Conservation (phyloP, 2,329 filamentous ascomycete species). For the Fonsecaea pugnacius region DNA sequence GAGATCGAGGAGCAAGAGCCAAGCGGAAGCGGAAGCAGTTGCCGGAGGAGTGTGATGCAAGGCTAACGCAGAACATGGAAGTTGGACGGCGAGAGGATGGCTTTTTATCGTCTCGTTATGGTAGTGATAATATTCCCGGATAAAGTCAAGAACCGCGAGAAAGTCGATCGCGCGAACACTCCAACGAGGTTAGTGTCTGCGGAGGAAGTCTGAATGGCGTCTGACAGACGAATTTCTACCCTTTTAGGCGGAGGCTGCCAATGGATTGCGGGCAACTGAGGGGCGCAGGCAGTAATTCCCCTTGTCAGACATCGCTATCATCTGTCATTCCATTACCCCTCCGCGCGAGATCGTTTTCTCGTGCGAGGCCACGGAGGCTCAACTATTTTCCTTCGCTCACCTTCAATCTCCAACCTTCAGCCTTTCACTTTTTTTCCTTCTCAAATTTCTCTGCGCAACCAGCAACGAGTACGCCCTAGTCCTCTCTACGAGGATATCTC, state of each 20-base stretch:
- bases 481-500: not conserved
- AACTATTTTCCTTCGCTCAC: not conserved
- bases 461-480: not conserved
- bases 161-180: constrained; percentile 6
- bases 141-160: not conserved
- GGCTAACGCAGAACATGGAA: not conserved
- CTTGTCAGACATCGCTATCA: not conserved
- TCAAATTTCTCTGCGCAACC: not conserved
- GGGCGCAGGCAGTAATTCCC: not conserved
- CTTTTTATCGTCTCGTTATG: not conserved
- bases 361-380: not conserved
- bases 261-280: not conserved
- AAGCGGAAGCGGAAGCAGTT: not conserved
- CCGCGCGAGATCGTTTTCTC: not conserved
- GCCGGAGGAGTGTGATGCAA: not conserved
- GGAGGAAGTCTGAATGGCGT: not conserved
- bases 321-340: not conserved
- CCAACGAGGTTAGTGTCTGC: not conserved
- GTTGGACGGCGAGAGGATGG: not conserved
- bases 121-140: not conserved
- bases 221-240: not conserved
- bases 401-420: not conserved
- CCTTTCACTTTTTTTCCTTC: not conserved
- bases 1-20: not conserved
- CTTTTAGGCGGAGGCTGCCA: not conserved